Percentiles rank a stretch among this genome's conserved stretches.
These are phyloP conservation scores for Boletus pseudopeckii DNA, from an alignment of 768 basidiomycete genomes.

Conservation along the genomic window DNA sequence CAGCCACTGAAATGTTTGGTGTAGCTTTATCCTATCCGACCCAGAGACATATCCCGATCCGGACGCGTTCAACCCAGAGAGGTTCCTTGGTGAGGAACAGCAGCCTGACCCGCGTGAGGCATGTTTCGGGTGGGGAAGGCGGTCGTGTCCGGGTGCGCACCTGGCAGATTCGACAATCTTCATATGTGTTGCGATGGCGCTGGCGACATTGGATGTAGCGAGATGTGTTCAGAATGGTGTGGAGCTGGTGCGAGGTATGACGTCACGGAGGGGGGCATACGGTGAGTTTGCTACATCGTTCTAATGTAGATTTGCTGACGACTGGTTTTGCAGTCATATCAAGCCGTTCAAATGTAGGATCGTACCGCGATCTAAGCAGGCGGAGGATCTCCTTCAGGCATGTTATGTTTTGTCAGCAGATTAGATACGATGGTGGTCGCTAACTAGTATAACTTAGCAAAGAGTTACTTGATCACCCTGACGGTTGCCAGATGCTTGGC, in stretches of 20 bases:
- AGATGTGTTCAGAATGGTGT: background rate
- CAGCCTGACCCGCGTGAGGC: constrained; percentile 8
- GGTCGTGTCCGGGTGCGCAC: constrained; percentile 7
- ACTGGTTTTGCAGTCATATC: background rate
- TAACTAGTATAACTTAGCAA: no score
- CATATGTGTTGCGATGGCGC: background rate
- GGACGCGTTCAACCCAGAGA: constrained; percentile 10
- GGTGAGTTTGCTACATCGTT: background rate
- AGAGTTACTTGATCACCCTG: no score
- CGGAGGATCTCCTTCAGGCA: constrained; percentile 2
- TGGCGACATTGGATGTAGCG: constrained; percentile 12
- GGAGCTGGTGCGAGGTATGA: background rate
- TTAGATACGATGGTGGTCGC: background rate
- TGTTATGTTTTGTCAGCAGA: background rate
- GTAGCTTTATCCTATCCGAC: constrained; percentile 12
- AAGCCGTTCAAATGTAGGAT: constrained; percentile 14
- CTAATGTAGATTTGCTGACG: no score
- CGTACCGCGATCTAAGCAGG: constrained; percentile 1
- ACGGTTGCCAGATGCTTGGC: no score
- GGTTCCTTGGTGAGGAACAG: constrained; percentile 8
- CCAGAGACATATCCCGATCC: constrained; percentile 10
- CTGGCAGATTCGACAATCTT: constrained; percentile 6
- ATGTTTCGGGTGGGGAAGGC: constrained; percentile 19
- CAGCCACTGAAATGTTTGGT: background rate
- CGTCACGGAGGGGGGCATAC: background rate